Evolutionary conservation across 2,329 filamentous ascomycete species (phyloP), one percentile per base, ranked within the genome.

Genomic region (Neonectria ditissima): DNA sequence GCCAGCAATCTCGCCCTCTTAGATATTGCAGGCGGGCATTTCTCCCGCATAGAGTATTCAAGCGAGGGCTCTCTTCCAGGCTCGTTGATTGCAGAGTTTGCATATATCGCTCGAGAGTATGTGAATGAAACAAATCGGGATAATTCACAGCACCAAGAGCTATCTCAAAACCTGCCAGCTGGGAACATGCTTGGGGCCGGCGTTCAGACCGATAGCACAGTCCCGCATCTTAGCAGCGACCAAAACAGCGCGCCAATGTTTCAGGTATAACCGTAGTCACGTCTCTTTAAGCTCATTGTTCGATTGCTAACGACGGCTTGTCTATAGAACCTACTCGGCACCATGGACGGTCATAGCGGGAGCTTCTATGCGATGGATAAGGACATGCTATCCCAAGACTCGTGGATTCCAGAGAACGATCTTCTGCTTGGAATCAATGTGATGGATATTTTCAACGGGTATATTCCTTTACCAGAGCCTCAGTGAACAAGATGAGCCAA

Each of bases 361-460:
- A 32, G 51, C 0, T 48, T 65, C 0, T 45, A 65, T 0, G 20
- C 52, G 20, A 57, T 60, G 5, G 62, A 66, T 20, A 26, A 60
- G 1, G 67, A 68, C 20, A 39, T 56, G 2, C 61, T 61, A 0
- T 14, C 52, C 5, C 67, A 71, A 13, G 68, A 63, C 1, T 44
- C 67, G 0, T 72, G 69, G 69, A 65, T 66, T 13, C 26, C 44
- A 0, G 67, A 65, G 5, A 68, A 58, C 10, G 67, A 72, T 8
- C 58, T 65, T 1, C 37, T 72, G 6, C 62, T 67, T 14, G 69
- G 69, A 0, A 67, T 72, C 28, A 63, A 72, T 48, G 66, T 72
- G 13, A 71, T 72, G 69, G 68, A 72, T 14, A 68, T 72, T 20
- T 72, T 72, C 1, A 67, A 62, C 20, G 69, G 53, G 22, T 63